These are phyloP conservation scores for Amanita pallidorosea DNA, from an alignment of 768 basidiomycete species.

Conservation along the genomic window DNA sequence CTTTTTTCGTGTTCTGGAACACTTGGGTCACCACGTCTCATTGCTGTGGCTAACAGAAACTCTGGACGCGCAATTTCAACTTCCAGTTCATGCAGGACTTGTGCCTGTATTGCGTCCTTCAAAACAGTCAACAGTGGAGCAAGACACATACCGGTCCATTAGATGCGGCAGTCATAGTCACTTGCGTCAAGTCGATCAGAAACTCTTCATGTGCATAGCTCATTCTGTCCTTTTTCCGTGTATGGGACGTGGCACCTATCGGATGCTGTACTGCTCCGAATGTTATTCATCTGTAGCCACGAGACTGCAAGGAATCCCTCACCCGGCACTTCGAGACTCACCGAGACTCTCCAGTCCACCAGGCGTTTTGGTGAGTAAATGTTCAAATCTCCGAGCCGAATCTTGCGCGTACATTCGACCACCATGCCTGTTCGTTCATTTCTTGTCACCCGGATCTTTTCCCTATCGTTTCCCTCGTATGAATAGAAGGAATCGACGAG, in stretches of 20 bases:
- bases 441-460: slow-evolving; percentile 76
- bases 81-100: slow-evolving; percentile 79
- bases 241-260: slow-evolving; percentile 45
- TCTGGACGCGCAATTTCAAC: slow-evolving; percentile 73
- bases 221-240: slow-evolving; percentile 80
- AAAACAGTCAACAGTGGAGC: slow-evolving; percentile 1
- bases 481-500: slow-evolving; percentile 75
- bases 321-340: slow-evolving; percentile 89
- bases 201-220: slow-evolving; percentile 93
- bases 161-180: slow-evolving; percentile 43
- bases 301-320: slow-evolving; percentile 15
- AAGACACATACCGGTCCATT: slow-evolving; percentile 37
- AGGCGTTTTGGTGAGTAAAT: slow-evolving; percentile 70
- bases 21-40: slow-evolving; percentile 52
- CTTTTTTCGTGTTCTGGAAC: slow-evolving; percentile 52
- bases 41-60: slow-evolving; percentile 60
- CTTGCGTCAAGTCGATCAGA: slow-evolving; percentile 89
- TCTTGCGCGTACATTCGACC: slow-evolving; percentile 64
- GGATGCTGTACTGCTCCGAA: slow-evolving; percentile 53
- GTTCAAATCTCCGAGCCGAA: slow-evolving; percentile 80
- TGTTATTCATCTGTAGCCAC: neutral
- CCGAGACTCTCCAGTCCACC: slow-evolving; percentile 90
- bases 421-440: slow-evolving; percentile 64
- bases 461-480: slow-evolving; percentile 25
- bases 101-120: slow-evolving; percentile 26